phyloP scores from a whole-genome alignment of 805 yeast genomes.

The Millerozyma miso region DNA sequence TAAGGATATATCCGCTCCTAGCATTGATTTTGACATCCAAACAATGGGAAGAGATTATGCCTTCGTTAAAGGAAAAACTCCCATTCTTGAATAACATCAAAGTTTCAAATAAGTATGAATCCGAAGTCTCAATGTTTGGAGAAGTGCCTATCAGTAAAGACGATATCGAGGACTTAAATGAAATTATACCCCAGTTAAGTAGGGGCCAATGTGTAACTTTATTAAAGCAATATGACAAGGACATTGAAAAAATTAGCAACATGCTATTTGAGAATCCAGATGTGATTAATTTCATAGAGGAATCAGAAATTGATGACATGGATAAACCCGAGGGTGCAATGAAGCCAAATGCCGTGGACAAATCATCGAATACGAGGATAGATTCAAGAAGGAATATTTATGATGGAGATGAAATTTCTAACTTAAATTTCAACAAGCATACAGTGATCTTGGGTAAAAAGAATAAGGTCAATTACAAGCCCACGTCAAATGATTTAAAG shows the following conservation, averaged over 20 bases:
- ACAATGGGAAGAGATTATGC: slow-evolving; percentile 42
- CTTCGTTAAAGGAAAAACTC: slow-evolving; percentile 49
- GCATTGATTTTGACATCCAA: slow-evolving; percentile 50
- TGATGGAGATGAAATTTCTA: slow-evolving; percentile 27
- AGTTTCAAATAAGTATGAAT: slow-evolving; percentile 6
- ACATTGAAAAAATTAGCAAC: slow-evolving; percentile 57
- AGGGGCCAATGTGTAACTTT: slow-evolving; percentile 45
- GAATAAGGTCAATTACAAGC: slow-evolving; percentile 9
- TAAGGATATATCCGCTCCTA: slow-evolving; percentile 51
- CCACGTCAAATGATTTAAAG: slow-evolving; percentile 32
- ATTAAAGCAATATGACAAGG: slow-evolving; percentile 42
- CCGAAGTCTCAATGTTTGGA: not conserved
- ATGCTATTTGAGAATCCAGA: slow-evolving; percentile 61
- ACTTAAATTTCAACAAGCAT: slow-evolving; percentile 21
- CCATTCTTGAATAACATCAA: slow-evolving; percentile 36
- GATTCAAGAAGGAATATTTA: slow-evolving; percentile 16
- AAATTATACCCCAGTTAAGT: slow-evolving; percentile 64
- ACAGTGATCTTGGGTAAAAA: slow-evolving; percentile 33
- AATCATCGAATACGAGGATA: slow-evolving; percentile 2
- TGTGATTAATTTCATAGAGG: slow-evolving; percentile 25
- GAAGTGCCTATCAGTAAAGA: slow-evolving; percentile 16
- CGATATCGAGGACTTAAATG: slow-evolving; percentile 41
- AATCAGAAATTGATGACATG: slow-evolving; percentile 3
- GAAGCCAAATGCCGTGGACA: not conserved
- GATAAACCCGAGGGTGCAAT: not conserved